Evolutionary conservation across 805 yeast genomes (phyloP), one percentile per base, ranked within the genome.

Genomic region (Candida namnaoensis): DNA sequence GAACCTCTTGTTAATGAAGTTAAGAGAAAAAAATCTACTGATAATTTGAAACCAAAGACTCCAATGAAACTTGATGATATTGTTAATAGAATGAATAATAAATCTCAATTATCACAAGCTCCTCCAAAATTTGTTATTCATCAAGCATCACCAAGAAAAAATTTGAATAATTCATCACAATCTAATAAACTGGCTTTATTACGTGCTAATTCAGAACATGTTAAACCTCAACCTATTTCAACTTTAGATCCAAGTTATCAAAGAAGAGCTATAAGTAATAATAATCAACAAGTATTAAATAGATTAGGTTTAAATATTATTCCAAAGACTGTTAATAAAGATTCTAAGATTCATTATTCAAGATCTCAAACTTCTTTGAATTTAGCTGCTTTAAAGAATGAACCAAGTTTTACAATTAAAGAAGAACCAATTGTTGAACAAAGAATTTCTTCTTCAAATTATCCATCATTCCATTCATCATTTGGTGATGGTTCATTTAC

Each of bases 281-380:
- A 44, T 35, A 48, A 48, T 32, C 53, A 46, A 3, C 50, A 50
- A 25, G 47, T 54, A 7, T 43, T 56, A 13, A 46, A 43, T 32
- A 38, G 8, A 13, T 9, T 38, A 7, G 37, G 40, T 26, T 12
- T 35, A 44, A 47, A 40, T 42, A 53, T 38, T 41, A 53, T 36
- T 57, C 43, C 44, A 4, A 39, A 42, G 30, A 11, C n/a, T 12
- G 33, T 30, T 14, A 50, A 42, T 34, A 44, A 51, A n/a, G 36
- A 36, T 9, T 52, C 58, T 1, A 56, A 45, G 38, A 54, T 53
- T 27, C 49, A 45, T 34, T 54, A 54, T 45, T 53, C 57, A 12
- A 56, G 52, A 38, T 53, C 59, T 4, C 52, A 58, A 7, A 54
- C 58, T 7, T 49, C 58, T 5, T 46, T 52, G 34, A 54, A 56